A percentile compares a stretch with the other conserved stretches of the same genome.
phyloP scores from a whole-genome alignment of 163 green algal species.

The Botryococcus braunii region DNA sequence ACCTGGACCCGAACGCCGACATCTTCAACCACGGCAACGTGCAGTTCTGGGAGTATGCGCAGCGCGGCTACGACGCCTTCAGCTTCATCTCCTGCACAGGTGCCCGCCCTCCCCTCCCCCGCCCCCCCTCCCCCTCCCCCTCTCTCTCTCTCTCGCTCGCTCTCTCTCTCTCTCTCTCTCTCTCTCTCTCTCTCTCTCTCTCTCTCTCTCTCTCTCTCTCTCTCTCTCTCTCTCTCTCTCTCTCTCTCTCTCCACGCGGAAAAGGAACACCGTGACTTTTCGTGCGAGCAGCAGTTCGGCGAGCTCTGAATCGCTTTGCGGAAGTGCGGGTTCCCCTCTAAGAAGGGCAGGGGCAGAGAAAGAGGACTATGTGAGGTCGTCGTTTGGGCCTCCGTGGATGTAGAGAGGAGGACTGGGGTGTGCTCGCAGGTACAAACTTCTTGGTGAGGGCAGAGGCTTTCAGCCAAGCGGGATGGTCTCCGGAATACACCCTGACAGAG shows the following conservation, averaged over 20 bases:
- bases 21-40: conserved; percentile 68
- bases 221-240: not conserved
- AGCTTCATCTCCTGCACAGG: conserved; percentile 59
- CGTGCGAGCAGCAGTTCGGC: too few relatives aligned
- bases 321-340: too few relatives aligned
- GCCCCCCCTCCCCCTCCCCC: too few relatives aligned
- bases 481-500: conserved; percentile 53
- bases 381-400: too few relatives aligned
- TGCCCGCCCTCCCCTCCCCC: not conserved
- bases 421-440: conserved; percentile 49
- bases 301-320: too few relatives aligned
- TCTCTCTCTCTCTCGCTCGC: too few relatives aligned
- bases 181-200: not conserved
- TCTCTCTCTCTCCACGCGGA: not conserved
- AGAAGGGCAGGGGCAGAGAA: too few relatives aligned
- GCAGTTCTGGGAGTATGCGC: conserved; percentile 59
- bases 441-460: conserved; percentile 38
- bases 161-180: too few relatives aligned
- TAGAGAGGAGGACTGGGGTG: too few relatives aligned
- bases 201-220: not conserved
- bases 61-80: conserved; percentile 52
- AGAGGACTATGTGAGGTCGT: too few relatives aligned
- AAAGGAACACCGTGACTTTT: too few relatives aligned
- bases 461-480: conserved; percentile 42
- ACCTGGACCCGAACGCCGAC: conserved; percentile 44